Evolutionary conservation across 805 yeast species (phyloP).

Genomic region (Saccharomycopsis babjevae): DNA sequence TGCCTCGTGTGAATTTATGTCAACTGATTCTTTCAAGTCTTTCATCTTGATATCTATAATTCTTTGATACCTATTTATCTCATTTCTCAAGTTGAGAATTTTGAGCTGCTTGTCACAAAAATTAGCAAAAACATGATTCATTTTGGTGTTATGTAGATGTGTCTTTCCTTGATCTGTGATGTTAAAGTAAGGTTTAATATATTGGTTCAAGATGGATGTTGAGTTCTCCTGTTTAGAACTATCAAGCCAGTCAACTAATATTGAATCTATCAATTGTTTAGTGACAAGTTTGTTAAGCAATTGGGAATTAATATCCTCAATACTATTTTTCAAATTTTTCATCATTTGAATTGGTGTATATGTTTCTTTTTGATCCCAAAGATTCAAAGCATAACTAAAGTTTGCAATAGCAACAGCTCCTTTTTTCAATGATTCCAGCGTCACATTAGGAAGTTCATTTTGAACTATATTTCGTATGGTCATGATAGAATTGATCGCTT

Average conservation of each 20-base stretch:
- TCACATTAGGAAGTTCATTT: neutral
- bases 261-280: constrained; percentile 26
- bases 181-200: constrained; percentile 37
- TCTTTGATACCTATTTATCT: constrained; percentile 32
- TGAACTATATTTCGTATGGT: constrained; percentile 31
- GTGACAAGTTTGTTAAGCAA: neutral
- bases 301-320: constrained; percentile 8
- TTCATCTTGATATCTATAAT: constrained; percentile 32
- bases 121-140: constrained; percentile 52
- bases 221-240: constrained; percentile 62
- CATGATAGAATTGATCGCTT: constrained; percentile 40
- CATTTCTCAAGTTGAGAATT: constrained; percentile 33
- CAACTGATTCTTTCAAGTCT: constrained; percentile 40
- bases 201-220: constrained; percentile 42
- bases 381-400: constrained; percentile 45
- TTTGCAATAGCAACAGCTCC: constrained; percentile 23
- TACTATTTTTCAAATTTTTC: constrained; percentile 23
- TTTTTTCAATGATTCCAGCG: neutral
- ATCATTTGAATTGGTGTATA: constrained; percentile 48
- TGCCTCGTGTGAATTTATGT: constrained; percentile 42
- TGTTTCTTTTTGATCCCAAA: constrained; percentile 57
- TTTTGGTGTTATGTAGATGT: constrained; percentile 23
- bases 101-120: constrained; percentile 63
- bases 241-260: constrained; percentile 59
- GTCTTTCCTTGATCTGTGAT: neutral